Conservation (phyloP, 2,329 filamentous ascomycete genomes). For the Delphinella strobiligena region DNA sequence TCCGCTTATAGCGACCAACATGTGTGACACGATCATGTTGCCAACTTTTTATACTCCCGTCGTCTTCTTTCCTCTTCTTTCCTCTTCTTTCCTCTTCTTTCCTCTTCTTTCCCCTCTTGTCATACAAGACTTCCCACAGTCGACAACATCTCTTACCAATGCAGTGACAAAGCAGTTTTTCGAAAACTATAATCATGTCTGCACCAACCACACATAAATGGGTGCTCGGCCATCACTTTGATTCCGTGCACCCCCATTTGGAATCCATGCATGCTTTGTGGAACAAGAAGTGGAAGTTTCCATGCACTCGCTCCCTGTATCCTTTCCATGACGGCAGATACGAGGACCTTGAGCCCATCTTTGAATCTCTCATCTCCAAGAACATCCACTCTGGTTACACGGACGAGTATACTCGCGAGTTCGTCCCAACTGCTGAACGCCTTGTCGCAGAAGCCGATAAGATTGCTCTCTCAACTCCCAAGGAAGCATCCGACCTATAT, state of each 20-base stretch:
- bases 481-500: constrained; percentile 21
- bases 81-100: too few species aligned
- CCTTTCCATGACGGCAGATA: constrained; percentile 24
- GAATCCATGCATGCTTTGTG: constrained; percentile 45
- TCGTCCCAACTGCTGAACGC: constrained; percentile 21
- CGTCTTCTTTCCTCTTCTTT: too few species aligned
- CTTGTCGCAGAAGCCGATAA: constrained; percentile 20
- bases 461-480: constrained; percentile 14
- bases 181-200: background rate
- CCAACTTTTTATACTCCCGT: too few species aligned
- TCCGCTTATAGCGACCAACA: too few species aligned
- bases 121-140: too few species aligned
- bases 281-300: constrained; percentile 26
- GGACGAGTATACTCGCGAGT: constrained; percentile 24
- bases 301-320: constrained; percentile 18
- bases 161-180: too few species aligned
- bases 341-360: constrained; percentile 27
- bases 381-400: constrained; percentile 26
- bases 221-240: constrained; percentile 35
- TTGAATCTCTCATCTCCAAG: constrained; percentile 23
- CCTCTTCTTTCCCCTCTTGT: too few species aligned
- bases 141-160: too few species aligned
- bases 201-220: constrained; percentile 12
- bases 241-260: constrained; percentile 43
- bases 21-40: too few species aligned